Conservation (phyloP, 495 filamentous ascomycete species). For the Penicillium antarcticum region DNA sequence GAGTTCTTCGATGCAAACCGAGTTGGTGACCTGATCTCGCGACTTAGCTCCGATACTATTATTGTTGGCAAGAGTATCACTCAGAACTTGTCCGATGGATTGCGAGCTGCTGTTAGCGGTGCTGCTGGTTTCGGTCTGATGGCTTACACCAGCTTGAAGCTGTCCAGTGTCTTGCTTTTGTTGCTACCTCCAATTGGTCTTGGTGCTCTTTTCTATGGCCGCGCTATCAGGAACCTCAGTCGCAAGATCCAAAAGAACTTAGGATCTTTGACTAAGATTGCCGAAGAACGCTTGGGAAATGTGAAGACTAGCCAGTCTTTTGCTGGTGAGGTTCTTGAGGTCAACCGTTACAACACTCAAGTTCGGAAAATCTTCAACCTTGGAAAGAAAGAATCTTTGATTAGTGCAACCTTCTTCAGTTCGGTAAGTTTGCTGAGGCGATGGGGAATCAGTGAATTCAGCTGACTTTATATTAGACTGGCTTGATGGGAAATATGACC, state of each 20-base stretch:
- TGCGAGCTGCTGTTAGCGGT: constrained; percentile 84
- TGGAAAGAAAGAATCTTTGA: constrained; percentile 78
- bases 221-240: constrained; percentile 80
- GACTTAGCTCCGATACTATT: constrained; percentile 91
- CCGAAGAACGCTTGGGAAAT: constrained; percentile 92
- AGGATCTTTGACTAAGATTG: constrained; percentile 89
- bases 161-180: constrained; percentile 79
- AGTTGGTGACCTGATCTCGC: constrained; percentile 91
- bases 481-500: constrained; percentile 92
- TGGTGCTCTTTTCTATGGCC: constrained; percentile 86
- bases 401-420: constrained; percentile 90
- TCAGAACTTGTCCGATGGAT: constrained; percentile 92
- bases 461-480: constrained; percentile 51
- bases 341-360: constrained; percentile 85
- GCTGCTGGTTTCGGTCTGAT: constrained; percentile 84
- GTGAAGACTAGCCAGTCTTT: constrained; percentile 95
- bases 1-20: constrained; percentile 99
- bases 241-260: constrained; percentile 90
- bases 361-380: constrained; percentile 87
- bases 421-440: constrained; percentile 39
- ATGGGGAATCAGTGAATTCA: not conserved
- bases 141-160: constrained; percentile 87
- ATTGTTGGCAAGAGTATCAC: constrained; percentile 98
- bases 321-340: constrained; percentile 86
- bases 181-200: constrained; percentile 92